phyloP scores from a whole-genome alignment of 768 basidiomycete genomes.

The Galerina marginata region DNA sequence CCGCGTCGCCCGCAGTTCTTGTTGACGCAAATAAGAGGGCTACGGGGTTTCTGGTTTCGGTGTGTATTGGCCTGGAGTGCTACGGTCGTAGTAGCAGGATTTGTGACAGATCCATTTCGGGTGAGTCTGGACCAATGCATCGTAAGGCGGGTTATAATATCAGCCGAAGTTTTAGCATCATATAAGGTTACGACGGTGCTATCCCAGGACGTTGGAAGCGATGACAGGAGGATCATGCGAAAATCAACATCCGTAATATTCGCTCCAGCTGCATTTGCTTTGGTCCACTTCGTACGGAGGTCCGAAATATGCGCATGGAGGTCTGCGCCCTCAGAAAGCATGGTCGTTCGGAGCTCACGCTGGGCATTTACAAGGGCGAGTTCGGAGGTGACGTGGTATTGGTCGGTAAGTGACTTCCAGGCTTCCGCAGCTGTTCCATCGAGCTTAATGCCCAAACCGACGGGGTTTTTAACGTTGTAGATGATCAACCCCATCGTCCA shows the following conservation, averaged over 20 bases:
- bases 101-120: background rate
- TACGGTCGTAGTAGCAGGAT: background rate
- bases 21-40: constrained; percentile 17
- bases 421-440: constrained; percentile 27
- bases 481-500: no score
- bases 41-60: background rate
- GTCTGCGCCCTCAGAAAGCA: constrained; percentile 15
- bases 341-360: constrained; percentile 3
- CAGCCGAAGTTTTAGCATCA: constrained; percentile 2
- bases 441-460: constrained; percentile 25
- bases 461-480: constrained; percentile 10
- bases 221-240: constrained; percentile 22
- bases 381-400: constrained; percentile 15
- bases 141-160: constrained; percentile 13
- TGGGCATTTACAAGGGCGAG: constrained; percentile 4
- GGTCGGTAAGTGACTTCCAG: constrained; percentile 22
- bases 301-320: constrained; percentile 18
- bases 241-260: constrained; percentile 22
- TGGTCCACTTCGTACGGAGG: constrained; percentile 18
- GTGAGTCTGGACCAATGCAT: constrained; percentile 13
- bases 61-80: constrained; percentile 3
- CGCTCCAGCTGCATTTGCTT: constrained; percentile 20
- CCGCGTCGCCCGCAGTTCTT: constrained; percentile 27
- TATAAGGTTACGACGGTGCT: constrained; percentile 20
- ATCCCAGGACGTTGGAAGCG: constrained; percentile 28